Percentiles rank a stretch among this genome's conserved stretches.
Conservation (phyloP, 352 stramenopile genomes). For the Phytopythium montanum region DNA sequence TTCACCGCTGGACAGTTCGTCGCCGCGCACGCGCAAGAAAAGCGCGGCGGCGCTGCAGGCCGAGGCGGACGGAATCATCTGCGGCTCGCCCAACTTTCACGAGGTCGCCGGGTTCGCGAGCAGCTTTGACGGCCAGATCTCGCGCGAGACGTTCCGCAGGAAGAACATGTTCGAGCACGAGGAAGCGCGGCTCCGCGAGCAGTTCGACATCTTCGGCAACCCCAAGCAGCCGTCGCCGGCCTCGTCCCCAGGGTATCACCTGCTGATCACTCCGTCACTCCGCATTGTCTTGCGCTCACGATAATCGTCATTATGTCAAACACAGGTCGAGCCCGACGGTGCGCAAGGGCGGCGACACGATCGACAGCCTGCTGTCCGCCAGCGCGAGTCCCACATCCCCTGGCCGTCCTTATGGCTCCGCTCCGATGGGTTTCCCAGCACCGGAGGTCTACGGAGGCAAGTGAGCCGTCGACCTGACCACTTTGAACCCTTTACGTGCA, state of each 20-base stretch:
- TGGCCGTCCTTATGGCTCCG: conserved; percentile 3
- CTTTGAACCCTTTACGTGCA: background rate
- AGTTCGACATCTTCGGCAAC: conserved; percentile 64
- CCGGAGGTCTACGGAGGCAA: background rate
- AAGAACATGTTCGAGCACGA: conserved; percentile 57
- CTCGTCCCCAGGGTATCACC: conserved; percentile 14
- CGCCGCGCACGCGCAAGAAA: conserved; percentile 21
- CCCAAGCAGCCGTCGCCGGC: conserved; percentile 34
- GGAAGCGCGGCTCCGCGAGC: conserved; percentile 43
- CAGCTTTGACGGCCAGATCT: conserved; percentile 57
- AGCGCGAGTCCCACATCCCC: background rate
- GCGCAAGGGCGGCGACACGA: conserved; percentile 32
- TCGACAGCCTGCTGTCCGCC: conserved; percentile 42
- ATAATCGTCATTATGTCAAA: background rate
- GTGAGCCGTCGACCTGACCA: background rate
- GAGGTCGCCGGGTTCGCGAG: conserved; percentile 50
- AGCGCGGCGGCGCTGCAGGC: conserved; percentile 13
- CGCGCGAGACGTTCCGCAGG: conserved; percentile 40
- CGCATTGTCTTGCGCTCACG: background rate
- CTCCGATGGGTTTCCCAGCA: background rate
- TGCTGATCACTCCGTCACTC: background rate
- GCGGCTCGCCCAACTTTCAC: conserved; percentile 50
- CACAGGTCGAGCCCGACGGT: background rate
- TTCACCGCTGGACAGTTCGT: conserved; percentile 14
- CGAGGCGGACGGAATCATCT: conserved; percentile 53